These are phyloP conservation scores for Hyphopichia buzzinii DNA, from an alignment of 1,139 yeast species.

Conservation along the genomic window DNA sequence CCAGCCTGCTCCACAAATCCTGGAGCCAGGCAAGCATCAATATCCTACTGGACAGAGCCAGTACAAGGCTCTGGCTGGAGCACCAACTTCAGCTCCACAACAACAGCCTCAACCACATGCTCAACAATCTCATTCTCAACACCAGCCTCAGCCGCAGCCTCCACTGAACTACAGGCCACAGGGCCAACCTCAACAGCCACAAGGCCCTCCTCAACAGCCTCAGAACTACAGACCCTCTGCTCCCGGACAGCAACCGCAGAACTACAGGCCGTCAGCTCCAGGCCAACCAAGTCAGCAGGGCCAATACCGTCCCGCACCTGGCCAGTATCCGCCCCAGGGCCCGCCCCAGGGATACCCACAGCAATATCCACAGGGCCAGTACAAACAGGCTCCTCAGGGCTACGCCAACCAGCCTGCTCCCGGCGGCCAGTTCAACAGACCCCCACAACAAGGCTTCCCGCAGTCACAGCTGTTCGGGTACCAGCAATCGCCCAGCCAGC, in stretches of 20 bases:
- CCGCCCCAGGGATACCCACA: constrained; percentile 10
- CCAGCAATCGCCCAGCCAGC: constrained; percentile 7
- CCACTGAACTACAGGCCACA: neutral
- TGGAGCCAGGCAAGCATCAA: no score
- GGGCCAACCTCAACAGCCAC: no score
- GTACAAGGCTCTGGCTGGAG: no score
- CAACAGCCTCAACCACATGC: constrained; percentile 8
- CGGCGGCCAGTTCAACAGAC: neutral
- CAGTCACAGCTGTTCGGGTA: neutral
- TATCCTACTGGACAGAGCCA: no score
- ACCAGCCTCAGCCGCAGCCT: constrained; percentile 5
- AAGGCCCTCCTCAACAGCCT: constrained; percentile 5
- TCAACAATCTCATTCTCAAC: constrained; percentile 5
- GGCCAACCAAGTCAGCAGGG: neutral
- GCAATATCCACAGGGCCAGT: constrained; percentile 8
- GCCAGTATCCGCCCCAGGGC: constrained; percentile 8
- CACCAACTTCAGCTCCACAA: no score
- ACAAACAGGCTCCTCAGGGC: no score
- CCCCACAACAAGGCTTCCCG: constrained; percentile 7
- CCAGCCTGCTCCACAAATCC: no score
- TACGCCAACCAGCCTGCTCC: neutral
- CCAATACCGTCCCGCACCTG: neutral
- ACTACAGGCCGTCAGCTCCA: no score
- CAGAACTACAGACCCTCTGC: no score
- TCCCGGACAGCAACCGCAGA: no score